Conservation (phyloP, 345 rosid genomes). For the Lepidium didymum region DNA sequence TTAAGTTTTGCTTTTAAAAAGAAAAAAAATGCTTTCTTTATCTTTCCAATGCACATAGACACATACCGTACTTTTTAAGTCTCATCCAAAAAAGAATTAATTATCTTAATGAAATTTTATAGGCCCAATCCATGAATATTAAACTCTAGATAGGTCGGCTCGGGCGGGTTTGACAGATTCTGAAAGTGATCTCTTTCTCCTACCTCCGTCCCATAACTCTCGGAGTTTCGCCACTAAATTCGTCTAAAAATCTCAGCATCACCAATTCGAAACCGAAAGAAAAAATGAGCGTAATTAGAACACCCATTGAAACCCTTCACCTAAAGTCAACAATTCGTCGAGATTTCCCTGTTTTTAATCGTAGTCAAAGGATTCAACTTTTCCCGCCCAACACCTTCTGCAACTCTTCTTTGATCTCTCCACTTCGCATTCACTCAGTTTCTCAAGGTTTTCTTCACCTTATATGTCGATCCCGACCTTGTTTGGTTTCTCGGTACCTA, state of each 20-base stretch:
- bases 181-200: not conserved
- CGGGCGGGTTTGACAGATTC: not conserved
- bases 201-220: not conserved
- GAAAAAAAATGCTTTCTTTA: not conserved
- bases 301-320: slow-evolving; percentile 2
- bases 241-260: not conserved
- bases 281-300: slow-evolving; percentile 1
- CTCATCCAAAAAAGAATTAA: not conserved
- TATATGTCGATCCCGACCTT: not conserved
- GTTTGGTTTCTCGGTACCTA: not conserved
- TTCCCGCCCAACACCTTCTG: slow-evolving; percentile 19
- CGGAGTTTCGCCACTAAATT: not conserved
- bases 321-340: slow-evolving; percentile 7
- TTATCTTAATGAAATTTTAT: too few species aligned
- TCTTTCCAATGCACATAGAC: not conserved
- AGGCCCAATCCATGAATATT: not conserved
- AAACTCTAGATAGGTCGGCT: not conserved
- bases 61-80: not conserved
- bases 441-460: slow-evolving; percentile 31
- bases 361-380: not conserved
- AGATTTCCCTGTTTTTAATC: not conserved
- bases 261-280: not conserved
- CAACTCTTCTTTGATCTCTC: slow-evolving; percentile 4
- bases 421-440: slow-evolving; percentile 14
- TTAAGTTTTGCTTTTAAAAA: not conserved